Evolutionary conservation across 1,139 yeast species (phyloP).

Genomic region (Kurtzmaniella quercitrusa): DNA sequence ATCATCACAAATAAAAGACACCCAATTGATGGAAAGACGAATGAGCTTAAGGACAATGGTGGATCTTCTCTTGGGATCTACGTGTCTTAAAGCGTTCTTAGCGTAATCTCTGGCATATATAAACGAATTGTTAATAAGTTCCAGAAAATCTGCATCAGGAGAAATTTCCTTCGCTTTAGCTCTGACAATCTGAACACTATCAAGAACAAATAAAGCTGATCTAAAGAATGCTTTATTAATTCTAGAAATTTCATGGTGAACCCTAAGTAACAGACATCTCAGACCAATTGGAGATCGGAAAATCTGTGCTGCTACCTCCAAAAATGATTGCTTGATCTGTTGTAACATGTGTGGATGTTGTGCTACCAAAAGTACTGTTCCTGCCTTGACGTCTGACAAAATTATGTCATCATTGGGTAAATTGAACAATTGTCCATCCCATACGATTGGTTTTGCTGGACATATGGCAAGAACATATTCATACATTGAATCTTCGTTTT

Average conservation of each 20-base stretch:
- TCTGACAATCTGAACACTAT: slow-evolving; percentile 56
- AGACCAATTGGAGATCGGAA: slow-evolving; percentile 49
- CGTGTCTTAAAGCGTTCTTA: slow-evolving; percentile 60
- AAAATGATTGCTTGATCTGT: slow-evolving; percentile 38
- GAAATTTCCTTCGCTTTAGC: slow-evolving; percentile 32
- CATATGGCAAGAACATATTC: slow-evolving; percentile 73
- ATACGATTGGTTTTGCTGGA: slow-evolving; percentile 80
- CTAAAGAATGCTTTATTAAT: slow-evolving; percentile 67
- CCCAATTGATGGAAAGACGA: slow-evolving; percentile 83
- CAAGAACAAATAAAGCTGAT: slow-evolving; percentile 64
- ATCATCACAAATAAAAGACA: slow-evolving; percentile 87
- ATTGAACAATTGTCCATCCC: slow-evolving; percentile 81
- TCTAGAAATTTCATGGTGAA: slow-evolving; percentile 69
- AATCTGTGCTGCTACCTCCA: slow-evolving; percentile 51
- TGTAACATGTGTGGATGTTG: slow-evolving; percentile 36
- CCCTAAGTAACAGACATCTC: slow-evolving; percentile 67
- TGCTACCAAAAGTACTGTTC: slow-evolving; percentile 67
- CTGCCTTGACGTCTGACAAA: slow-evolving; percentile 53
- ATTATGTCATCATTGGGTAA: slow-evolving; percentile 47
- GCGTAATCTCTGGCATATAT: slow-evolving; percentile 84
- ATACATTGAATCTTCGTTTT: slow-evolving; percentile 20
- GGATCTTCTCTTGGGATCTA: slow-evolving; percentile 65
- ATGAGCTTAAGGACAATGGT: slow-evolving; percentile 70
- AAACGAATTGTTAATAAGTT: slow-evolving; percentile 71
- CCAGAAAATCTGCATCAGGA: slow-evolving; percentile 62